Percentiles rank a stretch among this genome's conserved stretches.
Evolutionary conservation across 108 stramenopile genomes (phyloP).

Genomic region (Cyclotella sp.): DNA sequence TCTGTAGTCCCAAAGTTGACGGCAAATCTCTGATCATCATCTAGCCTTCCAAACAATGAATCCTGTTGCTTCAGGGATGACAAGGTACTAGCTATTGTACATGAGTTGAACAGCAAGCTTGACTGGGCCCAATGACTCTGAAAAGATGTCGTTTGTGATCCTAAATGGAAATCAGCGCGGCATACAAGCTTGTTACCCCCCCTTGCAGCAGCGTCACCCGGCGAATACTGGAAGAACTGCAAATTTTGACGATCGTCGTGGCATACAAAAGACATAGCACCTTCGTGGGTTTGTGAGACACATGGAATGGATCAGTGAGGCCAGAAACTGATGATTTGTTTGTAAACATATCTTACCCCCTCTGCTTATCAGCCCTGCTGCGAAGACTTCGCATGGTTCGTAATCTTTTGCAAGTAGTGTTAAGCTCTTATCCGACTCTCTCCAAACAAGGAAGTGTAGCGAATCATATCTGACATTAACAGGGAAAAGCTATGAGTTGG

Average conservation of each 20-base stretch:
- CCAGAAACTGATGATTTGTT: background rate
- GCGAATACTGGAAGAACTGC: slow-evolving; percentile 93
- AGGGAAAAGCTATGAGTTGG: background rate
- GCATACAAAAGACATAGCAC: slow-evolving; percentile 75
- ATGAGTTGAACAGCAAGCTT: slow-evolving; percentile 77
- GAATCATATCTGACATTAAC: slow-evolving; percentile 72
- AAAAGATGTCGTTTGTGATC: slow-evolving; percentile 79
- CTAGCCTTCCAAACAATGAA: slow-evolving; percentile 69
- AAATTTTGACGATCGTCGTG: slow-evolving; percentile 91
- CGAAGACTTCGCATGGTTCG: slow-evolving; percentile 83
- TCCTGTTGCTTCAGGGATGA: slow-evolving; percentile 89
- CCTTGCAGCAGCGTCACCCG: slow-evolving; percentile 85
- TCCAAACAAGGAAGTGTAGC: slow-evolving; percentile 86
- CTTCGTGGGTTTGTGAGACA: background rate
- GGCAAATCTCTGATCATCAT: slow-evolving; percentile 88
- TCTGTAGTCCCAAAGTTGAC: slow-evolving; percentile 90
- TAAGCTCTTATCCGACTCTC: slow-evolving; percentile 88
- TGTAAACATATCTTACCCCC: slow-evolving; percentile 47
- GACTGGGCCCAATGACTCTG: slow-evolving; percentile 78
- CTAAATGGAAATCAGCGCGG: slow-evolving; percentile 89
- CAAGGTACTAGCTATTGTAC: slow-evolving; percentile 71
- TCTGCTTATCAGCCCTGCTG: slow-evolving; percentile 81
- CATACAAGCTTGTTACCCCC: slow-evolving; percentile 94
- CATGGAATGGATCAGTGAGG: background rate
- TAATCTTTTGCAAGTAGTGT: slow-evolving; percentile 90